Evolutionary conservation across 164 flowering plant species (phyloP).

Genomic region (grape (Vitis vinifera)): DNA sequence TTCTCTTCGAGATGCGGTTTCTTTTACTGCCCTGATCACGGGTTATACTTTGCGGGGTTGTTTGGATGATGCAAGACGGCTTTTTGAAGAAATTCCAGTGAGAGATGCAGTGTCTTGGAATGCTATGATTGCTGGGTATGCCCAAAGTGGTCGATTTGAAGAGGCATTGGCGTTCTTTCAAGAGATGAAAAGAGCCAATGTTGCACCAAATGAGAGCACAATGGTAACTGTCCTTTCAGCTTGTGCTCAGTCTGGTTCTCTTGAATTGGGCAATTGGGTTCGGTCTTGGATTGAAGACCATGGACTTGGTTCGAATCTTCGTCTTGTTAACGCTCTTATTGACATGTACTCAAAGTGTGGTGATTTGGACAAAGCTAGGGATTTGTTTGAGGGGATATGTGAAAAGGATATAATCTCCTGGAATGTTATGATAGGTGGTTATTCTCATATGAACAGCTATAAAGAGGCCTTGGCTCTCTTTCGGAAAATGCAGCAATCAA

Average conservation of each 20-base stretch:
- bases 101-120: slow-evolving; percentile 81
- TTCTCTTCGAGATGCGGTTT: slow-evolving; percentile 50
- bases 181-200: slow-evolving; percentile 45
- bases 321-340: slow-evolving; percentile 62
- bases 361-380: slow-evolving; percentile 47
- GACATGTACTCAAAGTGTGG: slow-evolving; percentile 87
- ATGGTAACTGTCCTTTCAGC: slow-evolving; percentile 63
- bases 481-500: slow-evolving; percentile 44
- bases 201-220: slow-evolving; percentile 63
- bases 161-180: slow-evolving; percentile 57
- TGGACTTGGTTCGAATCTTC: slow-evolving; percentile 48
- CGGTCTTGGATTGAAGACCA: slow-evolving; percentile 55
- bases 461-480: slow-evolving; percentile 64
- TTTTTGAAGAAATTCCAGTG: slow-evolving; percentile 67
- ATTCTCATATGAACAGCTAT: slow-evolving; percentile 38
- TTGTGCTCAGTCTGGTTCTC: slow-evolving; percentile 61
- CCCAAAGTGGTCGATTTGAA: slow-evolving; percentile 39
- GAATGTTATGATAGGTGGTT: slow-evolving; percentile 86
- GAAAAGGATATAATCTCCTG: slow-evolving; percentile 58
- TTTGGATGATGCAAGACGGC: slow-evolving; percentile 52
- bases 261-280: slow-evolving; percentile 56
- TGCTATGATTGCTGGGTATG: slow-evolving; percentile 77
- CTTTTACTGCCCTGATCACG: slow-evolving; percentile 63
- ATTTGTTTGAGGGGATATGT: slow-evolving; percentile 45
- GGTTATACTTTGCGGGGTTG: slow-evolving; percentile 54